Evolutionary conservation across 176 grass and related monocot species (phyloP).

Genomic region (Aegilops longissima): DNA sequence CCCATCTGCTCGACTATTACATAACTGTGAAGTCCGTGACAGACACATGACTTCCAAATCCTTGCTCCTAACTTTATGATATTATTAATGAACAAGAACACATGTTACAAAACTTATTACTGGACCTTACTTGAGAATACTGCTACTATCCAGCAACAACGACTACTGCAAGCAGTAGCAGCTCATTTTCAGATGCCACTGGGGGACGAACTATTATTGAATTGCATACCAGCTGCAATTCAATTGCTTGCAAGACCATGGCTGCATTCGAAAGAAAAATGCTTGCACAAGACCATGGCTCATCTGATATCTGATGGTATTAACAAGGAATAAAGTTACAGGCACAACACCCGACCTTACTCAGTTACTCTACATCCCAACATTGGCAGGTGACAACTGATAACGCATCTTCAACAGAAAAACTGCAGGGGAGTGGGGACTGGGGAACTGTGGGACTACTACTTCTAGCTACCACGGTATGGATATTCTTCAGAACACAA

Average conservation of each 20-base stretch:
- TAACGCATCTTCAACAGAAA: slow-evolving; percentile 40
- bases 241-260: slow-evolving; percentile 1
- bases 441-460: slow-evolving; percentile 28
- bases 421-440: slow-evolving; percentile 29
- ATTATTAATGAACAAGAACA: not conserved
- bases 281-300: slow-evolving; percentile 5
- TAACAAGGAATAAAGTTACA: slow-evolving; percentile 69
- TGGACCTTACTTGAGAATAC: not conserved
- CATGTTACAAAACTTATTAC: slow-evolving; percentile 4
- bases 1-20: not conserved
- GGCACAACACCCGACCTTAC: slow-evolving; percentile 35
- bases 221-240: not conserved
- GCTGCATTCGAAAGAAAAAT: not conserved
- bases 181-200: not conserved
- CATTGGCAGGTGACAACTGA: slow-evolving; percentile 19
- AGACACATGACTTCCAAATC: not conserved
- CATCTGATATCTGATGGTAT: slow-evolving; percentile 62
- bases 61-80: not conserved
- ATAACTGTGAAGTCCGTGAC: not conserved
- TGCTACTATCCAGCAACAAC: not conserved
- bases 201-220: not conserved
- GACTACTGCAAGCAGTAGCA: not conserved
- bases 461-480: slow-evolving; percentile 37
- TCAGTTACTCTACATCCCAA: slow-evolving; percentile 31
- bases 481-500: slow-evolving; percentile 36